Evolutionary conservation across 2,329 filamentous ascomycete species (phyloP), one percentile per base, ranked within the genome.

Genomic region (Lasiodiplodia sp.): DNA sequence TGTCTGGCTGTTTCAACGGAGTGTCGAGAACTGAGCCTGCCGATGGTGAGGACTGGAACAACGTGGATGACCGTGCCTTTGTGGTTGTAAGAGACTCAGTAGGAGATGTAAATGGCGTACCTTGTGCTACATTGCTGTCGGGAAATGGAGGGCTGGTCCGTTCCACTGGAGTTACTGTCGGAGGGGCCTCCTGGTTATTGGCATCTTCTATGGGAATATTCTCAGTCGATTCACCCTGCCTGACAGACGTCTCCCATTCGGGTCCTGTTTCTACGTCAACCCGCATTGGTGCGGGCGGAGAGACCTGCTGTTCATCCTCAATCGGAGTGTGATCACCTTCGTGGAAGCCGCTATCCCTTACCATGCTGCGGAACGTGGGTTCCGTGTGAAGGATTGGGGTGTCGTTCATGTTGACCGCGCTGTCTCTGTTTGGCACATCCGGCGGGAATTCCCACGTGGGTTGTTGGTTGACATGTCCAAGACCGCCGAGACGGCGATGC

Each of bases 291-390:
- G 51, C 58, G 2, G 58, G 18, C 11, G 58, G 58, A 37, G 44
- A 63, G 6, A 51, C 28, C 16, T 63, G 58, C 28, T 63, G 18
- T 40, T 63, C 58, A 2, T 63, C 44, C 2, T 63, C 58, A 18
- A 63, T 63, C 3, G 58, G 58, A 23, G 58, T 63, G 8, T 47
- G 57, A 25, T 63, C 66, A 14, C 31, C 76, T 62, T 78, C 75
- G 63, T 82, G 77, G 68, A 84, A 83, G 10, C 80, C 80, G 73
- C 81, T 84, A 69, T 85, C 81, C 70, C 81, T 77, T 37, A 75
- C 73, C 52, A 71, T 70, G 34, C 77, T 71, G n/a, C 75, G 73
- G 40, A 74, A 70, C 37, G 72, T 71, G 60, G 73, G 65, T 67
- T 76, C 73, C 49, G 71, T 71, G 53, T 76, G 71, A 37, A 80